A percentile compares a stretch with the other conserved stretches of the same genome.
Evolutionary conservation across 202 grass and related monocot species (phyloP).

Genomic region (Musa balbisiana): DNA sequence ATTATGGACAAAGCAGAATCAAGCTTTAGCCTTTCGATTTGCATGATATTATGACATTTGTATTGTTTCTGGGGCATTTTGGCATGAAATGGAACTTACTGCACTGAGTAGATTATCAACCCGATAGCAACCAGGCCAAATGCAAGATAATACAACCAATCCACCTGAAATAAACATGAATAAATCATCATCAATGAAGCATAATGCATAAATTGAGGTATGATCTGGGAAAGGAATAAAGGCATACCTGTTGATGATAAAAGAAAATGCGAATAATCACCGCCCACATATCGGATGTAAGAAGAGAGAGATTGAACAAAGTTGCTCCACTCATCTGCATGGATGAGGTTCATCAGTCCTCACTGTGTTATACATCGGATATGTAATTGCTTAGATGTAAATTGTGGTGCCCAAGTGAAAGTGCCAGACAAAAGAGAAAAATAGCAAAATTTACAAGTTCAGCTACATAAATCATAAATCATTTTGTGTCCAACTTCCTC

Average conservation of each 20-base stretch:
- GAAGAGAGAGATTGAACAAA: constrained; percentile 54
- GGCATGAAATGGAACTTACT: constrained; percentile 21
- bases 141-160: constrained; percentile 64
- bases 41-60: neutral
- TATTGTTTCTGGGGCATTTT: neutral
- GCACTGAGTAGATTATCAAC: constrained; percentile 60
- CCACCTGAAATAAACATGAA: constrained; percentile 31
- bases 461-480: no score
- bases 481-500: no score
- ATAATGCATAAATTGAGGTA: neutral
- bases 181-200: constrained; percentile 9
- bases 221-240: neutral
- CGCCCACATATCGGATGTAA: constrained; percentile 87
- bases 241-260: constrained; percentile 54
- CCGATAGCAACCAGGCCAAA: constrained; percentile 52
- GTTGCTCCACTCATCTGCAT: constrained; percentile 43
- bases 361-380: no score
- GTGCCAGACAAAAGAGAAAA: no score
- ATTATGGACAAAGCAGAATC: neutral
- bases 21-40: neutral
- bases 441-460: no score
- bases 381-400: no score
- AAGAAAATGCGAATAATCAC: constrained; percentile 77
- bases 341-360: neutral
- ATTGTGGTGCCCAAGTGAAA: no score